These are phyloP conservation scores for Diatrype stigma DNA, from an alignment of 2,329 filamentous ascomycete species.

Conservation along the genomic window DNA sequence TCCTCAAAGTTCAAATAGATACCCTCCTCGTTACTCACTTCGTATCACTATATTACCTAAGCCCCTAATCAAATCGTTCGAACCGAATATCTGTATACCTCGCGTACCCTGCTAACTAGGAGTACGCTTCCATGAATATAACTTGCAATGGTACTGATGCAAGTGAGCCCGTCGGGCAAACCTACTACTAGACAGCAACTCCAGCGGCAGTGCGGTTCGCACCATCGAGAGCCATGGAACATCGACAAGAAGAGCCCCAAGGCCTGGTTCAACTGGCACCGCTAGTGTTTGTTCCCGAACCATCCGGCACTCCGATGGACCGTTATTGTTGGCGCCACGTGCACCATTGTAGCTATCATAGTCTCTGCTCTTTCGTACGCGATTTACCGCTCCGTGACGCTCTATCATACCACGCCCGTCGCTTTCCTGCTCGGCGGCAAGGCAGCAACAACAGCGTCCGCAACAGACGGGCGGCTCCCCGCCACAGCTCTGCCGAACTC, in stretches of 20 bases:
- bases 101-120: background rate
- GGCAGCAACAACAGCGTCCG: background rate
- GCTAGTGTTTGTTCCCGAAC: background rate
- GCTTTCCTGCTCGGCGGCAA: background rate
- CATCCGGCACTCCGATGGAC: background rate
- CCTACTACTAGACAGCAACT: background rate
- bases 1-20: background rate
- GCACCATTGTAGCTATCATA: background rate
- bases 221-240: background rate
- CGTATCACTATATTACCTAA: background rate
- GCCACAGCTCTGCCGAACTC: background rate
- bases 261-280: background rate
- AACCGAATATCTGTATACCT: background rate
- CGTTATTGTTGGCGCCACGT: background rate
- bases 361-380: background rate
- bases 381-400: background rate
- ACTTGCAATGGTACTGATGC: background rate
- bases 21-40: too few relatives aligned
- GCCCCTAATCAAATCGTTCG: background rate
- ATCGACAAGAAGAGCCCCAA: background rate
- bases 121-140: background rate
- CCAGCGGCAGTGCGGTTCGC: background rate
- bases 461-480: too few relatives aligned
- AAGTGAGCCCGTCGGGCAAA: background rate
- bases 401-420: background rate